phyloP scores from a whole-genome alignment of 768 basidiomycete species.

The Neoboletus brunneissimus region DNA sequence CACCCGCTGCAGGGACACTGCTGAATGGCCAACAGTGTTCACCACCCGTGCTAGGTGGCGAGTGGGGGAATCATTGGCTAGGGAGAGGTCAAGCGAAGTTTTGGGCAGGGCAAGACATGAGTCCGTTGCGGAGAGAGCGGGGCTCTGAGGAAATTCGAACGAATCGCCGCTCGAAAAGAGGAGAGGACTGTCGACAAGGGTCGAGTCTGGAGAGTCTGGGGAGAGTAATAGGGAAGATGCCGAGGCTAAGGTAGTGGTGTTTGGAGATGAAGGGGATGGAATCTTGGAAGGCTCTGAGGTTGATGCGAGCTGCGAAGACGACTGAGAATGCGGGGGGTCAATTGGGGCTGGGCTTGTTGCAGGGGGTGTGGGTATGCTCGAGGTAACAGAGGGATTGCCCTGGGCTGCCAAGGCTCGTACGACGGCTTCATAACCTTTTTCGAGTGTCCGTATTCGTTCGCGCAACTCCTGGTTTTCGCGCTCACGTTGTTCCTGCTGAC shows the following conservation, averaged over 20 bases:
- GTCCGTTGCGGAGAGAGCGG: slow-evolving; percentile 35
- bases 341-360: slow-evolving; percentile 10
- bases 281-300: slow-evolving; percentile 21
- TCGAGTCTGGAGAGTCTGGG: slow-evolving; percentile 43
- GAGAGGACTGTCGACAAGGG: slow-evolving; percentile 34
- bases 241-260: slow-evolving; percentile 30
- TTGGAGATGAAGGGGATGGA: slow-evolving; percentile 23
- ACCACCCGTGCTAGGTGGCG: slow-evolving; percentile 99
- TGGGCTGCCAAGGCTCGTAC: slow-evolving; percentile 71
- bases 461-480: slow-evolving; percentile 72
- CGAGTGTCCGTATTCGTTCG: slow-evolving; percentile 74
- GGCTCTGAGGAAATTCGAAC: slow-evolving; percentile 37
- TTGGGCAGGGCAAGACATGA: slow-evolving; percentile 24
- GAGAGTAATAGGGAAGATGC: slow-evolving; percentile 38
- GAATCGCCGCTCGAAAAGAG: slow-evolving; percentile 27
- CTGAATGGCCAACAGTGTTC: slow-evolving; percentile 56
- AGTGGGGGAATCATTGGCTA: slow-evolving; percentile 59
- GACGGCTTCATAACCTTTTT: slow-evolving; percentile 79
- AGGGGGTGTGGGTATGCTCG: slow-evolving; percentile 15
- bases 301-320: slow-evolving; percentile 22
- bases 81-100: slow-evolving; percentile 33
- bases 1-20: slow-evolving; percentile 95
- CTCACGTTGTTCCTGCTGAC: slow-evolving; percentile 44
- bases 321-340: slow-evolving; percentile 18
- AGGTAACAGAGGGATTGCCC: slow-evolving; percentile 32